A percentile compares a stretch with the other conserved stretches of the same genome.
Evolutionary conservation across 2,329 filamentous ascomycete genomes (phyloP).

Genomic region (Sphaerulina vaccinii): DNA sequence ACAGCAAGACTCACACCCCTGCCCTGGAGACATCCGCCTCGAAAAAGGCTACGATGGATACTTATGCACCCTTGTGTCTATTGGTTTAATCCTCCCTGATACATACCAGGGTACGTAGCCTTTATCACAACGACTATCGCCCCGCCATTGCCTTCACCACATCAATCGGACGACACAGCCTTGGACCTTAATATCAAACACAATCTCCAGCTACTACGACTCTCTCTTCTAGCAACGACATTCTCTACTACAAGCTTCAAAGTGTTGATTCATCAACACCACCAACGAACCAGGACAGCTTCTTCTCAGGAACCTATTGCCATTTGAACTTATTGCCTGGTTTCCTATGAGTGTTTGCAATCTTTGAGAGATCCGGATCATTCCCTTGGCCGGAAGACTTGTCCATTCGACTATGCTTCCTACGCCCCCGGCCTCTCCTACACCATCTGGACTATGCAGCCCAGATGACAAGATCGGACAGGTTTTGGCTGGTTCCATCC

Average conservation of each 20-base stretch:
- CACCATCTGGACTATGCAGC: constrained; percentile 38
- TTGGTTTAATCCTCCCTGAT: constrained; percentile 22
- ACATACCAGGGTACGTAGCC: constrained; percentile 22
- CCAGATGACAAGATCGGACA: constrained; percentile 86
- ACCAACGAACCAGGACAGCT: constrained; percentile 6
- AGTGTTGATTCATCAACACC: constrained; percentile 1
- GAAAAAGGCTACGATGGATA: constrained; percentile 20
- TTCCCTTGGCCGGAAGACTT: constrained; percentile 5
- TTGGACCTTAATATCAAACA: neutral
- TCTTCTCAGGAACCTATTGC: constrained; percentile 10
- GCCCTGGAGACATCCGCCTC: constrained; percentile 17
- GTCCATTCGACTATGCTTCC: constrained; percentile 45
- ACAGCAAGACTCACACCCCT: constrained; percentile 12
- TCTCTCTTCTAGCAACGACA: constrained; percentile 10
- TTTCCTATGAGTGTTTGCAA: constrained; percentile 24
- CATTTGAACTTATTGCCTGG: constrained; percentile 13
- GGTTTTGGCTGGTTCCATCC: constrained; percentile 76
- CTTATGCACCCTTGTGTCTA: constrained; percentile 18
- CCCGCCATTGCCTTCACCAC: constrained; percentile 28
- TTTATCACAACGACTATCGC: constrained; percentile 27
- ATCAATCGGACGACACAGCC: constrained; percentile 21
- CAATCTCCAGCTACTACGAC: no score
- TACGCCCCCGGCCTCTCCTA: constrained; percentile 52
- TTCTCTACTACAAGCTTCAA: constrained; percentile 2
- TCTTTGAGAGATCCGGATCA: constrained; percentile 17